These are phyloP conservation scores for Saccharomycopsis hybrid DNA, from an alignment of 1,139 yeast species.

Conservation along the genomic window DNA sequence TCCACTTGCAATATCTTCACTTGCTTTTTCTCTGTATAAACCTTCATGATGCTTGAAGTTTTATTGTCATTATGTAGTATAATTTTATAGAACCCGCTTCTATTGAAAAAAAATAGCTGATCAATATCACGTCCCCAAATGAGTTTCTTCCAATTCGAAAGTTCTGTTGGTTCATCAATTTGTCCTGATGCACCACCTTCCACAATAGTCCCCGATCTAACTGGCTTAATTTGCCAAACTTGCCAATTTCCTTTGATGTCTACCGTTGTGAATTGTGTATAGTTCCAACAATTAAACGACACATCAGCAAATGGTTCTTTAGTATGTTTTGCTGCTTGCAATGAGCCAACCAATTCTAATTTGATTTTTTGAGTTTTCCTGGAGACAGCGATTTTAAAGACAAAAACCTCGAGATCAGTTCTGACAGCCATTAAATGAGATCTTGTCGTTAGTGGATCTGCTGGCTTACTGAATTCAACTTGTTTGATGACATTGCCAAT, in stretches of 20 bases:
- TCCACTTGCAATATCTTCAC: conserved; percentile 5
- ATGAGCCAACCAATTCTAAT: conserved; percentile 8
- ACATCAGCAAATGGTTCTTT: conserved; percentile 37
- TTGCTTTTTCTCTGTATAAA: too few species aligned
- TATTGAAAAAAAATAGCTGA: conserved; percentile 36
- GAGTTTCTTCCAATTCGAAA: conserved; percentile 51
- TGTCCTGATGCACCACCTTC: background rate
- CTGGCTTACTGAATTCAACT: conserved; percentile 8
- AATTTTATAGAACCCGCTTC: conserved; percentile 28
- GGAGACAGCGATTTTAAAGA: conserved; percentile 6
- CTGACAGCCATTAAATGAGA: conserved; percentile 7
- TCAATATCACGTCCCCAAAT: conserved; percentile 37
- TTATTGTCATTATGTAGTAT: too few species aligned
- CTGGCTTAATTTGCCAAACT: conserved; percentile 31
- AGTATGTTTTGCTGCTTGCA: background rate
- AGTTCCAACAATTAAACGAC: conserved; percentile 37
- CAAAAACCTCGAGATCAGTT: conserved; percentile 8
- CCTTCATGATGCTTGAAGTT: too few species aligned
- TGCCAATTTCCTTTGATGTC: conserved; percentile 51
- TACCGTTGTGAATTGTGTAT: conserved; percentile 36
- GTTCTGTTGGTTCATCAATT: conserved; percentile 32
- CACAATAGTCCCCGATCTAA: background rate
- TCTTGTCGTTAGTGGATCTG: background rate
- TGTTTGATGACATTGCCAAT: conserved; percentile 7
- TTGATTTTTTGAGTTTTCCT: background rate